Conservation (phyloP, 345 rosid species). For the Acer campestre region DNA sequence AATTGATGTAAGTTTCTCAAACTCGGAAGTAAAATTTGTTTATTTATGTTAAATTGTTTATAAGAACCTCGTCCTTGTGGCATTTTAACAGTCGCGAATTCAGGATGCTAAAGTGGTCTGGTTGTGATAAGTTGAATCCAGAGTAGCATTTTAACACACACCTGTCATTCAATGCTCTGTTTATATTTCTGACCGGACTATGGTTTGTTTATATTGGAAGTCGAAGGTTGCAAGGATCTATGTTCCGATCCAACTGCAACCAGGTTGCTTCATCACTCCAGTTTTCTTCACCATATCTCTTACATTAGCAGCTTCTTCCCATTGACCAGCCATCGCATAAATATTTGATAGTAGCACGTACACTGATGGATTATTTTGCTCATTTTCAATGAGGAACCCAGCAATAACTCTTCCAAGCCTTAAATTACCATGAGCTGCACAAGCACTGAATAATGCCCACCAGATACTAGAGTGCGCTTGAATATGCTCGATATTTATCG, state of each 20-base stretch:
- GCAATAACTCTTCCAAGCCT: slow-evolving; percentile 62
- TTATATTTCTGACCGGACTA: neutral
- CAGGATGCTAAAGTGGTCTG: neutral
- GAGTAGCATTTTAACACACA: neutral
- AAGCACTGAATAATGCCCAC: slow-evolving; percentile 80
- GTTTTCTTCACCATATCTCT: slow-evolving; percentile 43
- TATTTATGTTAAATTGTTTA: neutral
- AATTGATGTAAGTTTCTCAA: neutral
- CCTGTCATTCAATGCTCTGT: too few species aligned
- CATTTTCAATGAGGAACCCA: slow-evolving; percentile 50
- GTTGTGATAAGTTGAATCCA: neutral
- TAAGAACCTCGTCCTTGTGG: neutral
- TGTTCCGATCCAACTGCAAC: slow-evolving; percentile 65
- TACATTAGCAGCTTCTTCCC: slow-evolving; percentile 72
- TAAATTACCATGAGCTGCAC: slow-evolving; percentile 71
- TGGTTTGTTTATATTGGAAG: neutral
- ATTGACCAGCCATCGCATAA: slow-evolving; percentile 74
- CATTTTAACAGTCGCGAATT: too few species aligned
- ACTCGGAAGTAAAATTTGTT: neutral
- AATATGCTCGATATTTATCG: slow-evolving; percentile 35
- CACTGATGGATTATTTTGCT: slow-evolving; percentile 52
- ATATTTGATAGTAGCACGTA: slow-evolving; percentile 69
- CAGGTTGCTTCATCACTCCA: slow-evolving; percentile 57
- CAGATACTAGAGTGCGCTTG: slow-evolving; percentile 41
- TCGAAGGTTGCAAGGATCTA: slow-evolving; percentile 14